Percentiles rank a stretch among this genome's conserved stretches.
phyloP scores from a whole-genome alignment of 495 filamentous ascomycete species.

The Penicillium nucicola region DNA sequence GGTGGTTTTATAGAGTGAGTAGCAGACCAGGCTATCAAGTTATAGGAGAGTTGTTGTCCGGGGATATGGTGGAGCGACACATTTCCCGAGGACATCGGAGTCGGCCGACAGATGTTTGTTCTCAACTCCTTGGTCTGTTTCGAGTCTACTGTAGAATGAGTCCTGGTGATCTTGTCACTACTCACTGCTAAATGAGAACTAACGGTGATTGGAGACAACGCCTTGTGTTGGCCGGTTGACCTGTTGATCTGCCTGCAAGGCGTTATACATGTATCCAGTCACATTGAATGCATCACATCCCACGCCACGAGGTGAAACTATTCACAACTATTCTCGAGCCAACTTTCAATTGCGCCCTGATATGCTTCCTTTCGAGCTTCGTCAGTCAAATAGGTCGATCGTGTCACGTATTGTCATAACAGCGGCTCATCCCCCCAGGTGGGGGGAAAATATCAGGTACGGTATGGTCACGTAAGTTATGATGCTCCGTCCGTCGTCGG shows the following conservation, averaged over 20 bases:
- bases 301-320: too few species aligned
- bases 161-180: neutral
- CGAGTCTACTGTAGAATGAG: too few species aligned
- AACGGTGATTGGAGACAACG: neutral
- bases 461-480: conserved; percentile 33
- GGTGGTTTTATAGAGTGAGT: too few species aligned
- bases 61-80: conserved; percentile 13
- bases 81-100: conserved; percentile 28
- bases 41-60: neutral
- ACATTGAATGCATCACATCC: neutral
- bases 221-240: neutral
- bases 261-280: neutral
- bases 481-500: conserved; percentile 16
- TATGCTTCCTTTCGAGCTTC: neutral
- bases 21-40: too few species aligned
- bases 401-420: conserved; percentile 19
- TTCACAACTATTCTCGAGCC: neutral
- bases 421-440: conserved; percentile 6
- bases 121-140: neutral
- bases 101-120: conserved; percentile 22
- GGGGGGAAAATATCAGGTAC: conserved; percentile 21
- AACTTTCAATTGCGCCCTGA: neutral
- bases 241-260: neutral
- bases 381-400: neutral
- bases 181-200: too few species aligned